phyloP scores from a whole-genome alignment of 306 rosid genomes.

The Ammopiptanthus mongolicus region DNA sequence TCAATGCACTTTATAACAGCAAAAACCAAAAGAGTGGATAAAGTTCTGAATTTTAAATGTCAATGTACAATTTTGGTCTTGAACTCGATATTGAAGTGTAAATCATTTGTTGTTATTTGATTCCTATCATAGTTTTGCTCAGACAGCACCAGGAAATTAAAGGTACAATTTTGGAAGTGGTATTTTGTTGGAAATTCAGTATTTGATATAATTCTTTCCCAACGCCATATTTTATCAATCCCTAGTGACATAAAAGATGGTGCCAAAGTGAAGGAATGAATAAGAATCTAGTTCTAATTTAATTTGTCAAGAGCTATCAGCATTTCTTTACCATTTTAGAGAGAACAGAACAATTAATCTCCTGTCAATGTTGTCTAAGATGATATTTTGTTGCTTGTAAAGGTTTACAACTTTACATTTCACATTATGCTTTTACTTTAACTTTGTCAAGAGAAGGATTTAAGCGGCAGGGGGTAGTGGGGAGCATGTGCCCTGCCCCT shows the following conservation, averaged over 20 bases:
- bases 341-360: background rate
- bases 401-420: background rate
- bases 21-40: slow-evolving; percentile 37
- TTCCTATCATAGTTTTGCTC: background rate
- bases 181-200: slow-evolving; percentile 3
- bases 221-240: background rate
- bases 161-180: background rate
- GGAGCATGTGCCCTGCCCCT: background rate
- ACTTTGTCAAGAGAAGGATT: no score
- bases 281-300: background rate
- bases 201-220: background rate
- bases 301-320: background rate
- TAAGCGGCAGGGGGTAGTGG: no score
- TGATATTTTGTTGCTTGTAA: background rate
- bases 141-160: background rate
- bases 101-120: slow-evolving; percentile 11
- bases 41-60: slow-evolving; percentile 5
- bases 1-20: slow-evolving; percentile 39
- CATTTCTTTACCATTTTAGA: background rate
- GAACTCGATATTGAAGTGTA: slow-evolving; percentile 20
- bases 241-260: background rate
- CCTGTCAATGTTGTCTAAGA: background rate
- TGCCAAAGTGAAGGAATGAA: background rate
- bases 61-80: slow-evolving; percentile 18
- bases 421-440: no score